These are phyloP conservation scores for Scorias spongiosa DNA, from an alignment of 2,329 filamentous ascomycete species.

Conservation along the genomic window DNA sequence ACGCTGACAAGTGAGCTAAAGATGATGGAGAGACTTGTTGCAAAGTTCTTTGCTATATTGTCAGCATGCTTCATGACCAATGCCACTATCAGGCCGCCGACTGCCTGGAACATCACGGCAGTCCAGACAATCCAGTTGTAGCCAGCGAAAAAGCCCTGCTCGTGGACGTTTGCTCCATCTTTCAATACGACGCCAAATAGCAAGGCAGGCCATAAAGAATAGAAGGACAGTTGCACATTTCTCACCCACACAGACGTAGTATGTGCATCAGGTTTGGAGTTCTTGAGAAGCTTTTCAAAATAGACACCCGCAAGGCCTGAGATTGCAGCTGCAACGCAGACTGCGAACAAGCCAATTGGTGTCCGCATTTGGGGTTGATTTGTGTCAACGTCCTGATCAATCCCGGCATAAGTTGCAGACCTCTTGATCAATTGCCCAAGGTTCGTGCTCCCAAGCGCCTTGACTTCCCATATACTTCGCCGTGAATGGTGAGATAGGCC, in stretches of 20 bases:
- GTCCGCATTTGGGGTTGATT: conserved; percentile 53
- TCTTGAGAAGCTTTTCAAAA: conserved; percentile 83
- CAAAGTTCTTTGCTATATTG: conserved; percentile 88
- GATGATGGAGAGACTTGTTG: conserved; percentile 81
- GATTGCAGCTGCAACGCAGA: conserved; percentile 60
- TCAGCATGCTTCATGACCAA: conserved; percentile 71
- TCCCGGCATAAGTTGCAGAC: conserved; percentile 83
- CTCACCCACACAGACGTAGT: conserved; percentile 78
- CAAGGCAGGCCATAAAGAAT: conserved; percentile 78
- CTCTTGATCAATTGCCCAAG: conserved; percentile 43
- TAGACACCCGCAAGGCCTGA: conserved; percentile 78
- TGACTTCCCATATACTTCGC: conserved; percentile 62
- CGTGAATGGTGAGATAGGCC: conserved; percentile 51
- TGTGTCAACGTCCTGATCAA: conserved; percentile 45
- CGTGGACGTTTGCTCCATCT: conserved; percentile 69
- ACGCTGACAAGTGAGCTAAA: conserved; percentile 75
- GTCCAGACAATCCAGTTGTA: conserved; percentile 89
- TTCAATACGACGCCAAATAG: conserved; percentile 76
- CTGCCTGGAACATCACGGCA: conserved; percentile 66
- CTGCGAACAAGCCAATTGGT: conserved; percentile 62
- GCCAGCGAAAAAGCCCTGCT: conserved; percentile 82
- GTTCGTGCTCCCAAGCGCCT: conserved; percentile 43
- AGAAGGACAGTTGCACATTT: conserved; percentile 88
- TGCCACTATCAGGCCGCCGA: conserved; percentile 70
- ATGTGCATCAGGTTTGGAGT: conserved; percentile 41